Conservation (phyloP, 2,329 filamentous ascomycete species). For the Clonostachys chloroleuca region DNA sequence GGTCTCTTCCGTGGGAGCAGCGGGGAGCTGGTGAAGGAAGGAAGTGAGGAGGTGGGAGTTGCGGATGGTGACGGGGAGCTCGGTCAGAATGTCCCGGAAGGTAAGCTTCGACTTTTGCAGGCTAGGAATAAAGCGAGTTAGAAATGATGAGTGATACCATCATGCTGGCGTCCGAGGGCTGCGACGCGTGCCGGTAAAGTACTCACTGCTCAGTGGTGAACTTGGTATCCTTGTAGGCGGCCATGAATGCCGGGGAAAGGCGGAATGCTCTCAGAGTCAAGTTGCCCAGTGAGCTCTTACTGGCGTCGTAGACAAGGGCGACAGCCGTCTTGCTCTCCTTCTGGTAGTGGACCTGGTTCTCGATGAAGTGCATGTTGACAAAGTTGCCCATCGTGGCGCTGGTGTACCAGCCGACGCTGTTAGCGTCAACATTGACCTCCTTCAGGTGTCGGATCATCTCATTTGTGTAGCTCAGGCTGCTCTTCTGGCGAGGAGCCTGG, state of each 20-base stretch:
- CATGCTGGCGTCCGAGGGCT: not conserved
- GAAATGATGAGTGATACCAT: not conserved
- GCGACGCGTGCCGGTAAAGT: not conserved
- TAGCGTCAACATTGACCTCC: slow-evolving; percentile 97
- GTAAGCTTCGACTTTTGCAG: slow-evolving; percentile 91
- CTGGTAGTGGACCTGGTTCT: slow-evolving; percentile 98
- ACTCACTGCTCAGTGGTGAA: slow-evolving; percentile 92
- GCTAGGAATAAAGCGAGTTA: slow-evolving; percentile 37
- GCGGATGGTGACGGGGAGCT: slow-evolving; percentile 85
- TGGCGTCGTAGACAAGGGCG: slow-evolving; percentile 90
- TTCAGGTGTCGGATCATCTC: slow-evolving; percentile 97
- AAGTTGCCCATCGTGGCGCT: slow-evolving; percentile 99
- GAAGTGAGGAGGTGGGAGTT: slow-evolving; percentile 97
- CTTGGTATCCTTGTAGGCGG: slow-evolving; percentile 92
- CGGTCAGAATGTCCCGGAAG: slow-evolving; percentile 89
- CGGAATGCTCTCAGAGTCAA: slow-evolving; percentile 89
- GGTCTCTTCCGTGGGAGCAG: slow-evolving; percentile 55
- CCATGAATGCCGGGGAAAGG: slow-evolving; percentile 82
- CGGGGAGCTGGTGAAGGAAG: slow-evolving; percentile 88
- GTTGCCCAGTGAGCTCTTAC: slow-evolving; percentile 87
- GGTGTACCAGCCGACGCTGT: slow-evolving; percentile 98
- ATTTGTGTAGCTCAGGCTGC: slow-evolving; percentile 81
- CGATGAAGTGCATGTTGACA: slow-evolving; percentile 88
- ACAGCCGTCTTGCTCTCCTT: slow-evolving; percentile 88
- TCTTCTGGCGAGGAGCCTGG: slow-evolving; percentile 86